Evolutionary conservation across 2,329 filamentous ascomycete species (phyloP).

Genomic region (Cordyceps cateniannulata): DNA sequence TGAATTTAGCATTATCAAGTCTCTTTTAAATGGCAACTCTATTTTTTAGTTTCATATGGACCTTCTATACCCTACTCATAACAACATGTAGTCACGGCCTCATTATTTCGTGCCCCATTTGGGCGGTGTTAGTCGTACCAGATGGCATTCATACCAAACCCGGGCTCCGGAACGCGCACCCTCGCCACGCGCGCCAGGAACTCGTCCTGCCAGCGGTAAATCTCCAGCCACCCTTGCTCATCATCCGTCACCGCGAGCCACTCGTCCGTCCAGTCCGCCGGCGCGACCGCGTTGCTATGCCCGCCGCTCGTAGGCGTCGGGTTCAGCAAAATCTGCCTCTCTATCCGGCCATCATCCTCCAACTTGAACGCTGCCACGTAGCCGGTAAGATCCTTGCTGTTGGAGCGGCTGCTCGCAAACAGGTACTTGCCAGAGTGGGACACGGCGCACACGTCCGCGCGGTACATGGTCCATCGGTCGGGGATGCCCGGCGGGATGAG

Average conservation of each 20-base stretch:
- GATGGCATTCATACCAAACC: constrained; percentile 94
- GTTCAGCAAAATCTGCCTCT: constrained; percentile 72
- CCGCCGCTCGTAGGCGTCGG: constrained; percentile 83
- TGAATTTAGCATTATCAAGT: not conserved
- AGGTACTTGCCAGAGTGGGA: constrained; percentile 66
- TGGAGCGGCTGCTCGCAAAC: constrained; percentile 78
- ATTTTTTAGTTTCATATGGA: not conserved
- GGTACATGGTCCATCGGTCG: constrained; percentile 57
- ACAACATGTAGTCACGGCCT: too few relatives aligned
- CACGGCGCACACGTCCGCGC: constrained; percentile 75
- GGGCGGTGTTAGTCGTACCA: constrained; percentile 61
- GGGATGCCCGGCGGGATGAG: constrained; percentile 69
- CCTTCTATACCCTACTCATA: too few relatives aligned
- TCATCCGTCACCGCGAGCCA: constrained; percentile 89
- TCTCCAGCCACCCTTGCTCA: constrained; percentile 79
- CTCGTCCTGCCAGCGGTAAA: constrained; percentile 82
- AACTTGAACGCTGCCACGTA: constrained; percentile 79
- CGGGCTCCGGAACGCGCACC: constrained; percentile 73
- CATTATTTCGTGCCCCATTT: too few relatives aligned
- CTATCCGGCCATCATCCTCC: constrained; percentile 58
- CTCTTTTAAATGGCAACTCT: not conserved
- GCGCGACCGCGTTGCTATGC: constrained; percentile 81
- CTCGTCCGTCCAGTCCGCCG: constrained; percentile 78
- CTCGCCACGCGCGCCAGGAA: constrained; percentile 71
- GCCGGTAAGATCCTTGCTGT: constrained; percentile 67